Percentiles rank a stretch among this genome's conserved stretches.
phyloP scores from a whole-genome alignment of 83 land plant genomes.

The Picea abies region DNA sequence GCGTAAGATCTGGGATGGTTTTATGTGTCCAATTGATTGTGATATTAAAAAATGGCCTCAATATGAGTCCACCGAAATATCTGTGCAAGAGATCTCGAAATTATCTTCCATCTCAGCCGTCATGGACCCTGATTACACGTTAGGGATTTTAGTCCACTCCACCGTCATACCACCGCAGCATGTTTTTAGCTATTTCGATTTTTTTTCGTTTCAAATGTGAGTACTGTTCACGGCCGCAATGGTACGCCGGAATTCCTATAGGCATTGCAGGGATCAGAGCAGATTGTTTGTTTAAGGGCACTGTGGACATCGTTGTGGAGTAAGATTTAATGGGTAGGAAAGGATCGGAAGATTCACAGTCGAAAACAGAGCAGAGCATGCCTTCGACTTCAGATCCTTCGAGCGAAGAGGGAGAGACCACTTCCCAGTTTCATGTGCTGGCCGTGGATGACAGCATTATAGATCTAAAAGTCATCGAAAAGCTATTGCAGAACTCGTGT shows the following conservation, averaged over 20 bases:
- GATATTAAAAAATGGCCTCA: too few relatives aligned
- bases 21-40: too few relatives aligned
- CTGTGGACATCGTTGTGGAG: not conserved
- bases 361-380: not conserved
- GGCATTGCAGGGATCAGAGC: not conserved
- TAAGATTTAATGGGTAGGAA: not conserved
- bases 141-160: too few relatives aligned
- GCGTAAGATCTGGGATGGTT: too few relatives aligned
- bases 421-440: constrained; percentile 59
- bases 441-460: constrained; percentile 73
- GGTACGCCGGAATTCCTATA: too few relatives aligned
- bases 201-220: not conserved
- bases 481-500: constrained; percentile 60
- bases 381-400: not conserved
- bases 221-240: not conserved
- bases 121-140: not conserved
- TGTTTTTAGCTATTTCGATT: not conserved
- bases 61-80: not conserved
- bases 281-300: not conserved
- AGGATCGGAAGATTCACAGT: not conserved
- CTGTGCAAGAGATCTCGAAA: constrained; percentile 6
- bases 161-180: too few relatives aligned
- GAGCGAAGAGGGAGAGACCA: not conserved
- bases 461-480: constrained; percentile 79
- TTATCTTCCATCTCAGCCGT: not conserved